Conservation (phyloP, 106 monocot species). For the Allium cepa region DNA sequence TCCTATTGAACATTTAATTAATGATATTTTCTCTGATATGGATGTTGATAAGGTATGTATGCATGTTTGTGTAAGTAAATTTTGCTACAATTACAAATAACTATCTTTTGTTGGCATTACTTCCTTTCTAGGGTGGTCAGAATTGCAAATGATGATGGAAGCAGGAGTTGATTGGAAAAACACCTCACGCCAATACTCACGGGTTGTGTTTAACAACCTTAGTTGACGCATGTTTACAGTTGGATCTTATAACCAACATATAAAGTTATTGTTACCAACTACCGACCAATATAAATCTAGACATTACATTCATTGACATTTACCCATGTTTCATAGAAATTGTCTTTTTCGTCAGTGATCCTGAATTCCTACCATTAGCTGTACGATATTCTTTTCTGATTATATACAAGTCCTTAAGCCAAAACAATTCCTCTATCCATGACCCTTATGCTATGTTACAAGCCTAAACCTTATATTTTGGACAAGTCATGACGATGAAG, state of each 20-base stretch:
- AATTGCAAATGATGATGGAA: conserved; percentile 84
- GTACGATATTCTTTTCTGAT: no score
- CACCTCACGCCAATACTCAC: conserved; percentile 64
- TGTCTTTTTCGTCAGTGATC: no score
- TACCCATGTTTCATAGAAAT: no score
- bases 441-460: no score
- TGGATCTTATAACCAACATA: neutral
- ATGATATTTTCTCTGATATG: conserved; percentile 16
- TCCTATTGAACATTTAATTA: conserved; percentile 10
- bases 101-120: neutral
- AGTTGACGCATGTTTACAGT: conserved; percentile 52
- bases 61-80: neutral
- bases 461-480: no score
- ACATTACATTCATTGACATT: no score
- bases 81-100: neutral
- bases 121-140: conserved; percentile 61
- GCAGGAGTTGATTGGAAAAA: conserved; percentile 78
- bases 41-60: conserved; percentile 17
- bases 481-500: no score
- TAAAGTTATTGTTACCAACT: no score
- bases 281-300: no score
- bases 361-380: no score
- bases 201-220: conserved; percentile 40
- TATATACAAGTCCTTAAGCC: no score
- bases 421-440: no score